Conservation (phyloP, 2,329 filamentous ascomycete genomes). For the Aspergillus viridinutans region DNA sequence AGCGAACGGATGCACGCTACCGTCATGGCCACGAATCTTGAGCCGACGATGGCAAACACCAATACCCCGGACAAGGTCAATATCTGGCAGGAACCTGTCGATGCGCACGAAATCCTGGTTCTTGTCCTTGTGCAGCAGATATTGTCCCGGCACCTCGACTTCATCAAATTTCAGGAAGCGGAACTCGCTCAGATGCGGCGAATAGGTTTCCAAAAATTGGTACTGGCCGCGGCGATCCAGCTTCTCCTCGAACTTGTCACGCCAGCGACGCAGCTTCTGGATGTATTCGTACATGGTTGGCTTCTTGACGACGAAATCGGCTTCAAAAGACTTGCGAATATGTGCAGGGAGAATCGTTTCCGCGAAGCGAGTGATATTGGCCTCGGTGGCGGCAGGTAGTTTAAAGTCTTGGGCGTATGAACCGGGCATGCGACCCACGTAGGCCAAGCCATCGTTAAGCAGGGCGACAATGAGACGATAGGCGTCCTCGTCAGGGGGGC, state of each 20-base stretch:
- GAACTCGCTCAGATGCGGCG: conserved; percentile 91
- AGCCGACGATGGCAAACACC: conserved; percentile 87
- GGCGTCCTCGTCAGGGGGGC: conserved; percentile 94
- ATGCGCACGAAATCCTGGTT: conserved; percentile 98
- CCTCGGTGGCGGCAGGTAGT: conserved; percentile 82
- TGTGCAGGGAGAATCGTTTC: conserved; percentile 93
- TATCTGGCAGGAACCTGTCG: conserved; percentile 90
- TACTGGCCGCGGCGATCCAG: conserved; percentile 75
- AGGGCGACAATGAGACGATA: conserved; percentile 96
- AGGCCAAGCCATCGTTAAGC: conserved; percentile 89
- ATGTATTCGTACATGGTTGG: conserved; percentile 99
- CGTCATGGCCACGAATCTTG: conserved; percentile 95
- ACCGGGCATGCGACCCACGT: conserved; percentile 80
- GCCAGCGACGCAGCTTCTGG: conserved; percentile 90
- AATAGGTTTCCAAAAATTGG: conserved; percentile 77
- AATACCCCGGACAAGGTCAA: conserved; percentile 86
- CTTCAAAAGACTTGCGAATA: conserved; percentile 93
- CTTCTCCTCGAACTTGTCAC: conserved; percentile 97
- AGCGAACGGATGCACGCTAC: conserved; percentile 92
- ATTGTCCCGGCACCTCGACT: conserved; percentile 95
- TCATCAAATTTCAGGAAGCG: conserved; percentile 97
- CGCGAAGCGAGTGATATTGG: conserved; percentile 93
- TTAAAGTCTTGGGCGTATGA: conserved; percentile 90
- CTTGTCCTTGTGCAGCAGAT: conserved; percentile 95
- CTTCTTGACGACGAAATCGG: conserved; percentile 92